Base-by-base conservation (phyloP, 768 basidiomycete species). In the Leccinellum rugosiceps region DNA sequence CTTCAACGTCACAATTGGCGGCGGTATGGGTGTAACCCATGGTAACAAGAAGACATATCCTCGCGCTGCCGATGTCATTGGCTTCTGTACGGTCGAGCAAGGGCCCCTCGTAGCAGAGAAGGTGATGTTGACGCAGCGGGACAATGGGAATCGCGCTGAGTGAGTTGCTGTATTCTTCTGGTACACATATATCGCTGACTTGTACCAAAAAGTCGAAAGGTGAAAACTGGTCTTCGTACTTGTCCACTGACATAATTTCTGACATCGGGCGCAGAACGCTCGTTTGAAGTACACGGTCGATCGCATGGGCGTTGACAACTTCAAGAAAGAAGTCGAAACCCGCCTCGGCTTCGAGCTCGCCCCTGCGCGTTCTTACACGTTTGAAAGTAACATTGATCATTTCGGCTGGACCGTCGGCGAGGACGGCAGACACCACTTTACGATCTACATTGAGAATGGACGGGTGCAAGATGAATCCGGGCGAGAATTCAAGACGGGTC, bases 31-130 rank as follows among this genome's bases (percentile, higher is more conserved):
- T 73, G 97, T 98, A 45, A 98, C 97, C 1, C 96, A 98, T 65
- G 94, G 94, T 32, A 96, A 93, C 81, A 98, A 98, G 80, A 95
- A 97, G 79, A 99, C 97, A 0, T 98, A 98, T 71, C 97, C 97
- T 47, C 88, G 97, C 52, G 73, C 87, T 46, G 94, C 84, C 28
- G 87, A 88, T 65, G 75, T 97, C 48, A 83, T 99, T 59, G 97
- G 97, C 51, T 99, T 98, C 80, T 94, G 93, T 66, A 91, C 89
- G 1, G 76, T 83, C 6, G 92, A 94, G 52, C 88, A 98, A 68
- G 94, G 91, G 53, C 81, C 82, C 65, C 77, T 83, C 57, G 88
- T 96, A 4, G 94, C 94, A 9, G 95, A 99, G 78, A 88, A 90
- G 70, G 83, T 99, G 66, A 88, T 99, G 87, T 74, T 97, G 48